Conservation (phyloP, 2,329 filamentous ascomycete species). For the Venturia pyrina region DNA sequence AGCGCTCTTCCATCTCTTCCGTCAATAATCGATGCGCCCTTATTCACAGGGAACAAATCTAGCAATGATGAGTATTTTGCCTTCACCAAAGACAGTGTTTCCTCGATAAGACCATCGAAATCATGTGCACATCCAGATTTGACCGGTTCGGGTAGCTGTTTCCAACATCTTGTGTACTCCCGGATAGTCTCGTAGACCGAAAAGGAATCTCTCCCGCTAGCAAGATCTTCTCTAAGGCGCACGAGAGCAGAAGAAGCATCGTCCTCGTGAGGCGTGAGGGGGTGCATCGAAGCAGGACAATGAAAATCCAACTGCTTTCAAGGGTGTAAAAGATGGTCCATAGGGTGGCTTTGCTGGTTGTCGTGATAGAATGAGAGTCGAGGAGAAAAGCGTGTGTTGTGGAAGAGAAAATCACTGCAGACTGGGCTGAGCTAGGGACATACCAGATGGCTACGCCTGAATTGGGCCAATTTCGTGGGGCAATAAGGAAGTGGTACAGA, state of each 20-base stretch:
- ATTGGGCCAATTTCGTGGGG: not conserved
- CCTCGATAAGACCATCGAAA: not conserved
- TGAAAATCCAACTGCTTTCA: not conserved
- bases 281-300: not conserved
- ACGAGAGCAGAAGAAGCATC: not conserved
- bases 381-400: not conserved
- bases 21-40: conserved; percentile 21
- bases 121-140: not conserved
- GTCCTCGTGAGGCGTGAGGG: not conserved
- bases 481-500: not conserved
- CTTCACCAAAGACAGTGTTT: not conserved
- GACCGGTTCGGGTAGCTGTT: not conserved
- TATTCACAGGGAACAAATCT: conserved; percentile 19
- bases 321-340: not conserved
- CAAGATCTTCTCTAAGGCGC: not conserved
- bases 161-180: conserved; percentile 2
- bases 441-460: not conserved
- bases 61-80: not conserved
- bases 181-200: not conserved
- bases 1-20: conserved; percentile 19
- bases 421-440: not conserved
- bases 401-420: not conserved
- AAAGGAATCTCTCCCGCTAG: not conserved
- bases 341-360: not conserved
- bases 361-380: not conserved